Conservation (phyloP, 2,329 filamentous ascomycete genomes). For the Ophiocordyceps unilateralis region DNA sequence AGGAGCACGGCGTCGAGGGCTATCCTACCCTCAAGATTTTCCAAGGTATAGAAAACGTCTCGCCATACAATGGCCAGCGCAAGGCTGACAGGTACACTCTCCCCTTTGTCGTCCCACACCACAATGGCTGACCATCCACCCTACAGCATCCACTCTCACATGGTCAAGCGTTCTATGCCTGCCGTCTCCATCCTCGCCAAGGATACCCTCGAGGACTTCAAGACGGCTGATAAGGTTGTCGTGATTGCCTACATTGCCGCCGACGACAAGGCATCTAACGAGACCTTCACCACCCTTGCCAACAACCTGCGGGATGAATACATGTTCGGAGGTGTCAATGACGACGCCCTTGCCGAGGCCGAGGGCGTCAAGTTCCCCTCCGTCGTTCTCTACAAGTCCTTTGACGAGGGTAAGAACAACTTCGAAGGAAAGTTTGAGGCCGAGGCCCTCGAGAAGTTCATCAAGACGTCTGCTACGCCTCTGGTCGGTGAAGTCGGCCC, state of each 20-base stretch:
- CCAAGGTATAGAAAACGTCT: conserved; percentile 68
- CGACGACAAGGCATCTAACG: conserved; percentile 69
- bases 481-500: conserved; percentile 92
- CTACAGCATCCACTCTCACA: conserved; percentile 57
- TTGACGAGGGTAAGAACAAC: conserved; percentile 86
- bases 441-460: conserved; percentile 66
- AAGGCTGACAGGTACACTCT: conserved; percentile 57
- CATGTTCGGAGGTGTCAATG: conserved; percentile 79
- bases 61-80: conserved; percentile 74
- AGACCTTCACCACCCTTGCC: conserved; percentile 61
- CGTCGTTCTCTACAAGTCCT: conserved; percentile 90
- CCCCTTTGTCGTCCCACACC: not conserved
- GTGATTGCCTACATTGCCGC: conserved; percentile 73
- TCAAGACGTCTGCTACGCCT: conserved; percentile 71
- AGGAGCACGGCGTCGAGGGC: conserved; percentile 78
- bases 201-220: conserved; percentile 85
- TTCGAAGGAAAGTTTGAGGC: conserved; percentile 66
- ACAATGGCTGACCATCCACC: conserved; percentile 6
- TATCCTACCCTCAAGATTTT: conserved; percentile 99
- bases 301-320: conserved; percentile 73
- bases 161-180: conserved; percentile 94
- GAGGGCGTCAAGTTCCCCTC: conserved; percentile 79
- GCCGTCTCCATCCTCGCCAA: conserved; percentile 71
- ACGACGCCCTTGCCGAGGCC: conserved; percentile 68
- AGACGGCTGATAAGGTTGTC: conserved; percentile 93